Conservation (phyloP, 768 basidiomycete genomes). For the Strobilomyces confusus region DNA sequence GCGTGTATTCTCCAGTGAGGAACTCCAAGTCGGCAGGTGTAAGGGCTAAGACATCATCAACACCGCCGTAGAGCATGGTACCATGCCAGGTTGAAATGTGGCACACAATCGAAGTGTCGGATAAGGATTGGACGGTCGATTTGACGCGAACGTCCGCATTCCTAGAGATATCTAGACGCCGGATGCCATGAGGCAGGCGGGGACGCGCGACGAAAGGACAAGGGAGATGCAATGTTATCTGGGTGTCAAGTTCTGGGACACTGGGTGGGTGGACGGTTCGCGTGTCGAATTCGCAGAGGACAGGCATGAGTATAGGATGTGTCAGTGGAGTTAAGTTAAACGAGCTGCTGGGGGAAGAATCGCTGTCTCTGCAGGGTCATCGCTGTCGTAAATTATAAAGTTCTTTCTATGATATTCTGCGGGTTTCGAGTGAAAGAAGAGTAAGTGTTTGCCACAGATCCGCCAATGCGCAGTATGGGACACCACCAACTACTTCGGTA, state of each 20-base stretch:
- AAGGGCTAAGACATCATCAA: not conserved
- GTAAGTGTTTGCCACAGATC: too few relatives aligned
- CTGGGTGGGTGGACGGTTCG: not conserved
- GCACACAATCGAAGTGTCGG: not conserved
- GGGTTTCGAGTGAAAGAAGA: too few relatives aligned
- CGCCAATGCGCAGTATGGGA: too few relatives aligned
- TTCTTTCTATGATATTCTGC: too few relatives aligned
- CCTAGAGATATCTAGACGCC: slow-evolving; percentile 1
- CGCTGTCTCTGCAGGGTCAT: too few relatives aligned
- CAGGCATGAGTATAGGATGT: slow-evolving; percentile 15
- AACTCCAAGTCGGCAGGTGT: slow-evolving; percentile 12
- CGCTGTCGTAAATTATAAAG: too few relatives aligned
- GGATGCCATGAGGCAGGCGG: slow-evolving; percentile 10
- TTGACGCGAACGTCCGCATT: slow-evolving; percentile 9
- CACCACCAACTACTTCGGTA: too few relatives aligned
- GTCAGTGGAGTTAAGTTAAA: too few relatives aligned
- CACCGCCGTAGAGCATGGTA: not conserved
- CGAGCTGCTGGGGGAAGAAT: too few relatives aligned
- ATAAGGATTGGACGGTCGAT: not conserved
- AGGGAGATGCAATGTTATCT: slow-evolving; percentile 7
- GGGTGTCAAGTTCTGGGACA: slow-evolving; percentile 9
- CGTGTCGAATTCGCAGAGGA: slow-evolving; percentile 12
- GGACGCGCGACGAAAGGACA: slow-evolving; percentile 14
- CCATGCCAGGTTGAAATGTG: not conserved
- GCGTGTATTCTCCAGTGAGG: slow-evolving; percentile 9